phyloP scores from a whole-genome alignment of 208 protist species.

The Wallacemonas sp. region DNA sequence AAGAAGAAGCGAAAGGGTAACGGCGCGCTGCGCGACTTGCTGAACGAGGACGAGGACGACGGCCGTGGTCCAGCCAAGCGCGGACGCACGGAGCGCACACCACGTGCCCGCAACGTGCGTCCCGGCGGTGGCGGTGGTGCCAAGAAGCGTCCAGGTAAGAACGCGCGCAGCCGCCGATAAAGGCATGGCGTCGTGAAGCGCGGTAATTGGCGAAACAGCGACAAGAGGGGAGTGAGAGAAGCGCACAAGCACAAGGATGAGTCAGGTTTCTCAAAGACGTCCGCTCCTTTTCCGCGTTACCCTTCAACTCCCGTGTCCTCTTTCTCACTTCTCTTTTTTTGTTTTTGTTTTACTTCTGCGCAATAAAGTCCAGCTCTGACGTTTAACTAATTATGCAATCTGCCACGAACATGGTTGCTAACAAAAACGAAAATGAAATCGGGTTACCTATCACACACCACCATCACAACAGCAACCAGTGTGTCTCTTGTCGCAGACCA shows the following conservation, averaged over 20 bases:
- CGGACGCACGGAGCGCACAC: conserved; percentile 18
- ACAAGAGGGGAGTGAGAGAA: neutral
- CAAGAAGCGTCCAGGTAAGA: conserved; percentile 89
- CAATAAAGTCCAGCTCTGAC: conserved; percentile 13
- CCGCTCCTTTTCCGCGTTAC: neutral
- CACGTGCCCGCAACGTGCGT: conserved; percentile 49
- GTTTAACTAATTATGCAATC: conserved; percentile 12
- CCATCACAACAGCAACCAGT: no score
- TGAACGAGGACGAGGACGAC: conserved; percentile 60
- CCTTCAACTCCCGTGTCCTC: neutral
- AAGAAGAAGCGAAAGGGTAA: conserved; percentile 81
- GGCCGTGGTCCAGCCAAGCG: conserved; percentile 18
- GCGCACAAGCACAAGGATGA: no score
- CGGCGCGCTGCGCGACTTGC: conserved; percentile 63
- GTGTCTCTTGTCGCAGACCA: no score
- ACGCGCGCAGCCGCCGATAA: conserved; percentile 65
- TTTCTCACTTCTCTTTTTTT: conserved; percentile 6
- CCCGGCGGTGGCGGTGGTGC: conserved; percentile 66
- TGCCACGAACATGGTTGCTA: neutral
- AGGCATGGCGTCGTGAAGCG: neutral
- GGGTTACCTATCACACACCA: no score
- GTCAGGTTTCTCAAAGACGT: no score
- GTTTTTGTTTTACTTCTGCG: conserved; percentile 15
- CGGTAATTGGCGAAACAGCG: neutral
- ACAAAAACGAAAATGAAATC: neutral